Conservation (phyloP, 176 grass and related monocot genomes). For the Bonia amplexicaulis region DNA sequence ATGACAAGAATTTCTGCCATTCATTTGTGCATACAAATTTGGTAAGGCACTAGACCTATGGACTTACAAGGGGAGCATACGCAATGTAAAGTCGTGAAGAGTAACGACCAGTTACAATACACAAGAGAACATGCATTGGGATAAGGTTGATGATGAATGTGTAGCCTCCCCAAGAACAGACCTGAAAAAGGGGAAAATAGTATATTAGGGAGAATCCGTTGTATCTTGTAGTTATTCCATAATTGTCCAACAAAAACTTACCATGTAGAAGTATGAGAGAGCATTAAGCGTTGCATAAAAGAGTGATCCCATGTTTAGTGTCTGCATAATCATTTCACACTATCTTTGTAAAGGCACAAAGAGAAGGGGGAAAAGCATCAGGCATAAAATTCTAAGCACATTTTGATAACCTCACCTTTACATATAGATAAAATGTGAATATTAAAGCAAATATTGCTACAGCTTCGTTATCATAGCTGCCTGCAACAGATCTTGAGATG, state of each 20-base stretch:
- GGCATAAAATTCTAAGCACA: background rate
- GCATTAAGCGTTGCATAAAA: conserved; percentile 80
- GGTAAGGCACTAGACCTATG: background rate
- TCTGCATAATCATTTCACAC: conserved; percentile 45
- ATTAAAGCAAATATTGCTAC: conserved; percentile 83
- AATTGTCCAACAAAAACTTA: conserved; percentile 23
- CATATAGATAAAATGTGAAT: conserved; percentile 88
- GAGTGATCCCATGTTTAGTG: conserved; percentile 74
- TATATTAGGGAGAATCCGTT: background rate
- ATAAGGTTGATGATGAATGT: conserved; percentile 94
- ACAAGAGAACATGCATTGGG: conserved; percentile 82
- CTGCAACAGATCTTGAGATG: conserved; percentile 79
- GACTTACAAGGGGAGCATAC: conserved; percentile 85
- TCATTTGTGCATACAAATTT: background rate
- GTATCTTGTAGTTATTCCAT: background rate
- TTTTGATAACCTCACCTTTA: conserved; percentile 51
- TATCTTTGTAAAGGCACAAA: background rate
- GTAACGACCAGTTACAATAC: conserved; percentile 77
- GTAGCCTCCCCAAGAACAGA: conserved; percentile 94
- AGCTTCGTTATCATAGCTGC: conserved; percentile 93
- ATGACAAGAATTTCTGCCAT: background rate
- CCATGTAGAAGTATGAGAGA: conserved; percentile 92
- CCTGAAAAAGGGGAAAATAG: conserved; percentile 38
- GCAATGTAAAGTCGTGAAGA: conserved; percentile 82
- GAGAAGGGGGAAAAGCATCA: background rate